Base-by-base conservation (phyloP, 2,329 filamentous ascomycete species). In the Zasmidium citrigriseum region DNA sequence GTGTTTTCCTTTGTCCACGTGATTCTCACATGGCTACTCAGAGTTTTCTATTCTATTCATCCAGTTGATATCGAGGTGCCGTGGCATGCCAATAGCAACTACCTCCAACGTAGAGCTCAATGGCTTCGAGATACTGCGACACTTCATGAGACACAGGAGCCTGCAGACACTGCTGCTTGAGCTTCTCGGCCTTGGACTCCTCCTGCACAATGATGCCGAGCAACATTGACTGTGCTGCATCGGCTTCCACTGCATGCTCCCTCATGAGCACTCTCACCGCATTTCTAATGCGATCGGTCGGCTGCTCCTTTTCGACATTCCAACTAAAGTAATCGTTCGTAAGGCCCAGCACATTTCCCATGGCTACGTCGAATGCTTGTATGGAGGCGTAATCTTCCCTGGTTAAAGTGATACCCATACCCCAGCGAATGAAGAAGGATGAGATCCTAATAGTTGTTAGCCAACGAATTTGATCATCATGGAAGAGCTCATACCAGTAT, bases 311-410 rank as follows among this genome's bases (percentile, higher is more conserved):
- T n/a, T 49, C 46, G 21, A 49, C 46, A 49, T 25, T 49, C 46
- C 46, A 49, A 22, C 46, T 49, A 20, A 49, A 49, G 46, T 49
- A 49, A 20, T 49, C 46, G 46, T 49, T 49, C 21, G 46, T 49
- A 5, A 49, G 21, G 11, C 46, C 46, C 12, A 49, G 46, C 21
- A 49, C 24, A n/a, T 49, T 49, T 11, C 46, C 46, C 46, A 49
- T 49, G 21, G 46, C 24, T 16, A 23, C 5, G 46, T 49, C 46
- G 46, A 22, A 49, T 22, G 20, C 7, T 10, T 27, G 10, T 7
- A 49, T 49, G 21, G 46, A 49, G 4, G 5, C 10, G 21, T 49
- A 49, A 20, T 49, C 46, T 49, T 22, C 18, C 5, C 10, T 7
- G 21, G 5, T 49, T 20, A 49, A n/a, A 7, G 7, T 10, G 21